phyloP scores from a whole-genome alignment of 495 filamentous ascomycete genomes.

The Articulospora tetracladia region DNA sequence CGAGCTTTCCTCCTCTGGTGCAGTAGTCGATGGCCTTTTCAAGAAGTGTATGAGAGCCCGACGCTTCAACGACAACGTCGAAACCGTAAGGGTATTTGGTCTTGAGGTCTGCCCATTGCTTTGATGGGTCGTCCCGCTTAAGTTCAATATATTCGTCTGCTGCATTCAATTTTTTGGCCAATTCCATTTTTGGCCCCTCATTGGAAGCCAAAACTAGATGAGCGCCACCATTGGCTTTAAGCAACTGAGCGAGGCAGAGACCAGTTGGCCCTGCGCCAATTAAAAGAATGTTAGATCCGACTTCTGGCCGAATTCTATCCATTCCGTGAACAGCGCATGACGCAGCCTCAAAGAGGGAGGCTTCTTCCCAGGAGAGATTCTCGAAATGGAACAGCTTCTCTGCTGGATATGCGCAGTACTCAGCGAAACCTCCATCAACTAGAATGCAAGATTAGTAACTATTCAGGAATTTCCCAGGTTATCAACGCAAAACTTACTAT shows the following conservation, averaged over 20 bases:
- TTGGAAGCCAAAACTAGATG: slow-evolving; percentile 11
- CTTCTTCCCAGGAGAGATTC: slow-evolving; percentile 9
- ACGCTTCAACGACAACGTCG: slow-evolving; percentile 12
- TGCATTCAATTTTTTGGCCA: slow-evolving; percentile 10
- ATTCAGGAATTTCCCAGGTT: background rate
- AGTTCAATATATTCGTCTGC: slow-evolving; percentile 11
- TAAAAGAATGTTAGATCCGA: slow-evolving; percentile 8
- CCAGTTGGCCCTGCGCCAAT: slow-evolving; percentile 10
- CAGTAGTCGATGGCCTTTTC: slow-evolving; percentile 12
- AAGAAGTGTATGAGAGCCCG: slow-evolving; percentile 10
- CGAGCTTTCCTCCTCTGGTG: slow-evolving; percentile 8
- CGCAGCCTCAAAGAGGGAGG: slow-evolving; percentile 9
- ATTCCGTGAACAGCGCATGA: slow-evolving; percentile 13
- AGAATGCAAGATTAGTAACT: background rate
- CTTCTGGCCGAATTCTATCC: slow-evolving; percentile 10
- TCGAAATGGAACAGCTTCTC: slow-evolving; percentile 14
- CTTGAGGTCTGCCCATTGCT: slow-evolving; percentile 13
- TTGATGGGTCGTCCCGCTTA: background rate
- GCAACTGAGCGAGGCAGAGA: slow-evolving; percentile 18
- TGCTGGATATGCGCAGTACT: slow-evolving; percentile 12
- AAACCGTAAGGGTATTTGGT: slow-evolving; percentile 12
- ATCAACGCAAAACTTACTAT: slow-evolving; percentile 3
- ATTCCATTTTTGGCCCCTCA: slow-evolving; percentile 11
- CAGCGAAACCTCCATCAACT: slow-evolving; percentile 19
- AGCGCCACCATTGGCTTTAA: slow-evolving; percentile 12